Evolutionary conservation across 805 yeast species (phyloP).

Genomic region (Myxozyma nipponensis): DNA sequence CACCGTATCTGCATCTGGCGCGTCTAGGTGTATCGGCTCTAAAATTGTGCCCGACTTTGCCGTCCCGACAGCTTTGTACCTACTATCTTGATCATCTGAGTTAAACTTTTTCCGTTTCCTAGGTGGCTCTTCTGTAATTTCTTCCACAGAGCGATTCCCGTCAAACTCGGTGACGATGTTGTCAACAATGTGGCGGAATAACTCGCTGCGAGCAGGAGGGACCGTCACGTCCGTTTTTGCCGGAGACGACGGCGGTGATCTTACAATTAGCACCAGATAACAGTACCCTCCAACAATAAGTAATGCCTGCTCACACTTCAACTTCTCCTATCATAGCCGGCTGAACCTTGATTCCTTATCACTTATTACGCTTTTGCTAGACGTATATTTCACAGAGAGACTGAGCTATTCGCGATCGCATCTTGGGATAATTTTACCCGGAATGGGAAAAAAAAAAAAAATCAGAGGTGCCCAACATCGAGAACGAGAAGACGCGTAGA

Average conservation of each 20-base stretch:
- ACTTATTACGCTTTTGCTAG: too few relatives aligned
- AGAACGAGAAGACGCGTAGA: too few relatives aligned
- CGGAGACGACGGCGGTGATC: slow-evolving; percentile 11
- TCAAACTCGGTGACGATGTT: slow-evolving; percentile 9
- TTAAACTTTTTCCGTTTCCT: slow-evolving; percentile 1
- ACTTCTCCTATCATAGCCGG: slow-evolving; percentile 17
- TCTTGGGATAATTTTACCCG: too few relatives aligned
- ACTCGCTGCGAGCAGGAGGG: not conserved
- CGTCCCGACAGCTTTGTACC: slow-evolving; percentile 7
- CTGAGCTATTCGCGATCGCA: too few relatives aligned
- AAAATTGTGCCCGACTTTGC: not conserved
- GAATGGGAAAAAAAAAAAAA: too few relatives aligned
- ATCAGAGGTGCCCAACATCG: too few relatives aligned
- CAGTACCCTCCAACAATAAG: slow-evolving; percentile 3
- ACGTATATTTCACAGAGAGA: too few relatives aligned
- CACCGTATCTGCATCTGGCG: not conserved
- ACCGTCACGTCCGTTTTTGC: not conserved
- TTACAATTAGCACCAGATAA: slow-evolving; percentile 3
- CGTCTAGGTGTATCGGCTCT: slow-evolving; percentile 1
- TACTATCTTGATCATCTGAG: slow-evolving; percentile 15
- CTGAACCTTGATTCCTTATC: not conserved
- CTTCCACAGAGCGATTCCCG: not conserved
- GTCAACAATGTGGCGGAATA: slow-evolving; percentile 7
- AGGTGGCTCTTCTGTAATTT: slow-evolving; percentile 3
- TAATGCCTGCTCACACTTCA: slow-evolving; percentile 6